These are phyloP conservation scores for Boletus speciosus DNA, from an alignment of 768 basidiomycete genomes.

Conservation along the genomic window DNA sequence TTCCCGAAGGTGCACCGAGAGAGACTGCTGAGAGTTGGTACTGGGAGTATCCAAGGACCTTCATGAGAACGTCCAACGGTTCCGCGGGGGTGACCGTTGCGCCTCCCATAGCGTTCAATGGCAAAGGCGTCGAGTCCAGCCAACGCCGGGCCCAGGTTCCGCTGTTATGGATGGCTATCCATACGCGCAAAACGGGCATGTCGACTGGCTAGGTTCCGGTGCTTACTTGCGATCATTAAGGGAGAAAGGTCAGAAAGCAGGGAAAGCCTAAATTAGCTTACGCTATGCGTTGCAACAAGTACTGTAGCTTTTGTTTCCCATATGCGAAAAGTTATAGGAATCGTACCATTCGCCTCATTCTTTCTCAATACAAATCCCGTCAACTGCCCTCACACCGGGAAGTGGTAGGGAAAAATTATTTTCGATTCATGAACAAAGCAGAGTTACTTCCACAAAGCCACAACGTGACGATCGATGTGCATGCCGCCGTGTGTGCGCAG, in stretches of 20 bases:
- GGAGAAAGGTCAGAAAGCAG: neutral
- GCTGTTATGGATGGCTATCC: neutral
- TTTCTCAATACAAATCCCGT: neutral
- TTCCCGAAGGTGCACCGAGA: neutral
- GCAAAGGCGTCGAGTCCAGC: neutral
- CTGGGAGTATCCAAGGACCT: neutral
- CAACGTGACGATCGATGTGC: neutral
- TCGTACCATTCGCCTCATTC: neutral
- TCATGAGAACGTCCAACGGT: neutral
- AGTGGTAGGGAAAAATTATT: neutral
- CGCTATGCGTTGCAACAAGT: neutral
- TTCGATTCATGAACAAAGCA: neutral
- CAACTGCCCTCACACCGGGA: neutral
- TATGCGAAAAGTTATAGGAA: neutral
- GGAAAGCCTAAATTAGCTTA: neutral
- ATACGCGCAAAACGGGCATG: neutral
- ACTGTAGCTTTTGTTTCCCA: neutral
- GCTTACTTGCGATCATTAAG: slow-evolving; percentile 16
- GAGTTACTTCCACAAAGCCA: neutral
- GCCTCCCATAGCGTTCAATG: neutral
- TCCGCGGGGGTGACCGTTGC: neutral
- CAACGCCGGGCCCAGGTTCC: neutral
- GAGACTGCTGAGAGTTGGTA: neutral
- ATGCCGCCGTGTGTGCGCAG: neutral
- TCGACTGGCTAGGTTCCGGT: neutral